Evolutionary conservation across 139 green algal genomes (phyloP), one percentile per base, ranked within the genome.

Genomic region (Chlorella vulgaris): DNA sequence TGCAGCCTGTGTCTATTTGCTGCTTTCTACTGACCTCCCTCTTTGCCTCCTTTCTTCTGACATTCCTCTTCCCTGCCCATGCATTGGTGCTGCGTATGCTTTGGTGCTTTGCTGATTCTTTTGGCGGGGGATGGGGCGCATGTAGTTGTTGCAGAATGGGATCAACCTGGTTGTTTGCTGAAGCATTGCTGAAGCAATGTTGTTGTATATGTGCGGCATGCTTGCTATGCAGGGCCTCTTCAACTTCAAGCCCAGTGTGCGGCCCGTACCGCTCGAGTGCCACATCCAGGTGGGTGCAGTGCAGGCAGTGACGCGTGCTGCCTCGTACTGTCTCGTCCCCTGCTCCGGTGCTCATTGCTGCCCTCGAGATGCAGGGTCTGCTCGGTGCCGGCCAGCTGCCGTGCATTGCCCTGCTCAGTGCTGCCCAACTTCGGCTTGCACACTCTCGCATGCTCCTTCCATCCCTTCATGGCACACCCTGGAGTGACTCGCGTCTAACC

Each of bases 181-280:
- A n/a, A n/a, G 18, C 35, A 4, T 19, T 33, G 35, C 63, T 40
- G 15, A 70, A 58, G 13, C 10, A 58, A 15, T 10, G 13, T 10
- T 15, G 10, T 40, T 70, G 63, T 40, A 2, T 42, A 28, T 61
- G 4, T 36, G 28, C 33, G 38, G 26, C n/a, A 19, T 22, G 28
- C 47, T 0, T 26, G 24, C 31, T 42, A 3, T 86, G 71, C 82
- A 89, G 68, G 96, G 95, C 6, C 91, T 99, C 33, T 99, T 98
- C 94, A 98, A 98, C 89, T 99, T 99, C 93, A 96, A 96, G 82
- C 96, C 96, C 68, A 92, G 81, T 62, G 96, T 98, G 71, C 86
- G 96, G 6, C 96, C 96, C 2, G 94, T 99, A 70, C 96, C 96
- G 0, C 88, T 99, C 47, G 96, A 99, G 86, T 90, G 85, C 55